A percentile compares a stretch with the other conserved stretches of the same genome.
Conservation (phyloP, 73 alveolate species). For the Stentor roeselii region DNA sequence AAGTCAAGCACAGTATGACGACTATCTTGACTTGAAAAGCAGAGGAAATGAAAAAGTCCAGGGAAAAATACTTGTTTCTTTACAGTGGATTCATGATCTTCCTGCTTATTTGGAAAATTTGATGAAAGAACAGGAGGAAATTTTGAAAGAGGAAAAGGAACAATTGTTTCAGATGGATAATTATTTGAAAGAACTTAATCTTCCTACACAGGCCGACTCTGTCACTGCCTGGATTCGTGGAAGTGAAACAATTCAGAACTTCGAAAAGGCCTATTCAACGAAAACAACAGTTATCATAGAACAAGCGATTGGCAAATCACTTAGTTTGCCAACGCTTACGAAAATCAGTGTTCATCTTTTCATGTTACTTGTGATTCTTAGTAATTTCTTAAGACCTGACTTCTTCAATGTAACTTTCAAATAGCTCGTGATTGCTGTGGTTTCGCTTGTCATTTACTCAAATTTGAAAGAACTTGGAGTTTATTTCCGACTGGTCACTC, state of each 20-base stretch:
- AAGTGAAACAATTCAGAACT: not conserved
- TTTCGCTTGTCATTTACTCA: not conserved
- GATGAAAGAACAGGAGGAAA: not conserved
- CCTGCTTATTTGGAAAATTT: not conserved
- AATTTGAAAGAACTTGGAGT: not conserved
- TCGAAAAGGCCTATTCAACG: not conserved
- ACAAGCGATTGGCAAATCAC: not conserved
- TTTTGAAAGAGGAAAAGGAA: not conserved
- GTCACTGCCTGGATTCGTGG: not conserved
- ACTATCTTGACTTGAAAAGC: not conserved
- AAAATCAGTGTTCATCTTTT: not conserved
- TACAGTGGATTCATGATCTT: constrained; percentile 9
- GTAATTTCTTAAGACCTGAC: constrained; percentile 7
- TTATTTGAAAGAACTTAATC: not conserved
- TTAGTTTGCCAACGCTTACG: not conserved
- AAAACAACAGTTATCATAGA: not conserved
- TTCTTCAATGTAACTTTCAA: constrained; percentile 17
- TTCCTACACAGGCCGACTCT: not conserved
- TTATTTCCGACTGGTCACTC: not conserved
- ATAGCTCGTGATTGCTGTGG: not conserved
- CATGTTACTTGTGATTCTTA: not conserved
- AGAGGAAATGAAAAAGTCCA: not conserved
- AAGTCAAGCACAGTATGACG: not conserved
- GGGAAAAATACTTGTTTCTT: not conserved
- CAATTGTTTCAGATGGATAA: not conserved